Base-by-base conservation (phyloP, 805 yeast genomes). In the Yarrowia deformans region DNA sequence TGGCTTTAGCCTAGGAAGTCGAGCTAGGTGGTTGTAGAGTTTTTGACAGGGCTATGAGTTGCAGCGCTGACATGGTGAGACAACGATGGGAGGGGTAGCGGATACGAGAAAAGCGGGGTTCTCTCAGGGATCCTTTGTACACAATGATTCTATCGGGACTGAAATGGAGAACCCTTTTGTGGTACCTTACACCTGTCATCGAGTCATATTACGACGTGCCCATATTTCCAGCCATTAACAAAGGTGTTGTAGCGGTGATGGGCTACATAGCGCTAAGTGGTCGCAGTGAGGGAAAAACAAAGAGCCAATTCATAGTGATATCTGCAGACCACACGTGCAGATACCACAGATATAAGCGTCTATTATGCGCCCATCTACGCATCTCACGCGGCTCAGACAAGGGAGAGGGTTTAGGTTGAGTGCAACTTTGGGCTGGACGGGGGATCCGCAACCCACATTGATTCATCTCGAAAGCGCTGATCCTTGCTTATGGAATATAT, bases 301-400 rank as follows among this genome's bases (percentile, higher is more conserved):
- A 16, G 61, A 39, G 23, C 12, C 46, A 16, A 39, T 39, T 46
- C 39, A 19, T 35, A 55, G 60, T 23, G 61, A 39, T 29, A 39
- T 40, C 46, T 56, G 63, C 48, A 42, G 9, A 10, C 10, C 63
- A 40, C 63, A 56, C 63, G 63, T 56, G 63, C 63, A 42, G 37
- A 40, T 39, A 19, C 7, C 48, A 48, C 63, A 56, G 48, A 0
- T 12, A 1, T 16, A 16, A 29, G 48, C 48, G 13, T 29, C 37
- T 23, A 10, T 16, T 6, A 29, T 42, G 63, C 63, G 32, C 12
- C 29, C 29, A 10, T 3, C 2, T 48, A 40, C 39, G 48, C 48
- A 40, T 23, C 61, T 23, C 19, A 14, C 34, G 8, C 34, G 60
- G 60, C 45, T 37, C 34, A 19, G 45, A 37, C 46, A 52, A 19